A percentile compares a stretch with the other conserved stretches of the same genome.
Evolutionary conservation across 768 basidiomycete genomes (phyloP).

Genomic region (Leccinum sublutescens): DNA sequence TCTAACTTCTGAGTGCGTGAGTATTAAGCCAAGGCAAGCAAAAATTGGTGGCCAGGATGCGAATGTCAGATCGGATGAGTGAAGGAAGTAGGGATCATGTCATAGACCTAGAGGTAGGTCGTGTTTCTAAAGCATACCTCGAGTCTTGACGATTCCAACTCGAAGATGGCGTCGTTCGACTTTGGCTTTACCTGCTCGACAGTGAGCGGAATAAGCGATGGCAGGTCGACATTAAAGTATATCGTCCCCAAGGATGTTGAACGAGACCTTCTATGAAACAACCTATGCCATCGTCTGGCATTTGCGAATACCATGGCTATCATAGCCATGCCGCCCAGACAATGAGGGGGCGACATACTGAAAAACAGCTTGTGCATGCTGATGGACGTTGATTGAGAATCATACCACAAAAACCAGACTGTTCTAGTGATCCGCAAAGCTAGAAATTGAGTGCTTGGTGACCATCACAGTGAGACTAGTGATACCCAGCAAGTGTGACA

Average conservation of each 20-base stretch:
- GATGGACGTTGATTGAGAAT: too few species aligned
- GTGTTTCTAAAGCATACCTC: background rate
- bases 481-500: too few species aligned
- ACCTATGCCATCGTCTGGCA: too few species aligned
- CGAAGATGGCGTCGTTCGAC: background rate
- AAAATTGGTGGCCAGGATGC: background rate
- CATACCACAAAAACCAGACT: too few species aligned
- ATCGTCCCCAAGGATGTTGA: background rate
- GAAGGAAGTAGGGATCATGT: background rate
- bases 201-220: background rate
- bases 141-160: background rate
- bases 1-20: background rate
- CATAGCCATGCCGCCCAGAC: too few species aligned
- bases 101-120: too few species aligned
- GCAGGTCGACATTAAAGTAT: background rate
- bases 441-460: background rate
- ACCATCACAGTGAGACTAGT: too few species aligned
- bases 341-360: too few species aligned
- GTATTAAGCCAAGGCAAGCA: background rate
- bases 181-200: background rate
- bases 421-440: background rate
- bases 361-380: too few species aligned
- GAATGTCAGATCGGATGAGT: background rate
- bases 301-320: too few species aligned
- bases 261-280: background rate